phyloP scores from a whole-genome alignment of 306 rosid species.

The cucumber (Cucumis sativus) region Cucumber_9930_V3 NC_026659.2:6070001-6070500 shows the following conservation, averaged over 20 bases:
- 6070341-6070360: constrained; percentile 21
- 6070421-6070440: constrained; percentile 92
- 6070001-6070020: constrained; percentile 92
- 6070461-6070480: constrained; percentile 69
- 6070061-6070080: constrained; percentile 63
- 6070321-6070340: constrained; percentile 28
- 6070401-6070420: constrained; percentile 45
- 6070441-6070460: constrained; percentile 78
- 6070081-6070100: constrained; percentile 42
- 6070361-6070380: constrained; percentile 36
- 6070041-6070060: constrained; percentile 85
- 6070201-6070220: constrained; percentile 65
- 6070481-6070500: constrained; percentile 96
- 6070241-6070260: constrained; percentile 58
- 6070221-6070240: constrained; percentile 32
- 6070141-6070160: constrained; percentile 87
- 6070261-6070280: constrained; percentile 43
- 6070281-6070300: constrained; percentile 30
- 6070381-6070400: constrained; percentile 15
- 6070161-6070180: constrained; percentile 63
- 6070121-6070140: constrained; percentile 75
- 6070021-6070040: constrained; percentile 73
- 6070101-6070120: constrained; percentile 56
- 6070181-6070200: constrained; percentile 61
- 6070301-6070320: constrained; percentile 66